Base-by-base conservation (phyloP, 345 rosid genomes). In the Garcia nutans region DNA sequence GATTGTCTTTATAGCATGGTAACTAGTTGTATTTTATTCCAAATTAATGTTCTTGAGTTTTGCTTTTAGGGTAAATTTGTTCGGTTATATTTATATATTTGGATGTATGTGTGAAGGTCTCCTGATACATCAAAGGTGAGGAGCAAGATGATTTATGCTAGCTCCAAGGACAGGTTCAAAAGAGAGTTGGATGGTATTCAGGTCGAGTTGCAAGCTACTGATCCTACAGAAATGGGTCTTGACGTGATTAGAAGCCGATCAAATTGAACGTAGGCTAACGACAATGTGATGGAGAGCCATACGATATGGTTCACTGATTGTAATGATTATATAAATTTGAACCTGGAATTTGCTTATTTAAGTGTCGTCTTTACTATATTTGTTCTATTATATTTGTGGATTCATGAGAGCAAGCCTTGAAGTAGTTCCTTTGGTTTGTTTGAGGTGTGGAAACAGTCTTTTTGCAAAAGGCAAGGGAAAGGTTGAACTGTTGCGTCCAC, bases 101-200 rank as follows among this genome's bases (percentile, higher is more conserved):
- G 42, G 20, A 50, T 56, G 0, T 57, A 19, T 77, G 31, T 41
- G 0, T 78, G 72, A 86, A 89, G 93, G 93, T 86, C 88, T 66
- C 93, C 93, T 16, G 93, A 89, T 50, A 70, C 82, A 17, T 65
- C 93, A 2, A 86, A 61, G 76, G 93, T 89, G 86, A 86, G 93
- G 81, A 89, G 83, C 87, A 89, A 89, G 86, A 89, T 89, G 93
- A 89, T 89, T 65, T 89, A 89, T 76, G 93, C 93, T 15, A 89
- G 93, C 80, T 84, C 93, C 60, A 89, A 89, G 77, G 93, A 89
- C 84, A 84, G 88, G 80, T 87, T 89, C 79, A 89, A 86, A 70
- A 85, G 90, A 77, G 91, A 89, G 79, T 78, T 87, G 76, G 93
- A 89, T 26, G 93, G 91, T 33, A 87, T 89, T 76, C 91, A 89